These are phyloP conservation scores for Saussurea involucrata DNA, from an alignment of 129 eudicot species.

Conservation along the genomic window DNA sequence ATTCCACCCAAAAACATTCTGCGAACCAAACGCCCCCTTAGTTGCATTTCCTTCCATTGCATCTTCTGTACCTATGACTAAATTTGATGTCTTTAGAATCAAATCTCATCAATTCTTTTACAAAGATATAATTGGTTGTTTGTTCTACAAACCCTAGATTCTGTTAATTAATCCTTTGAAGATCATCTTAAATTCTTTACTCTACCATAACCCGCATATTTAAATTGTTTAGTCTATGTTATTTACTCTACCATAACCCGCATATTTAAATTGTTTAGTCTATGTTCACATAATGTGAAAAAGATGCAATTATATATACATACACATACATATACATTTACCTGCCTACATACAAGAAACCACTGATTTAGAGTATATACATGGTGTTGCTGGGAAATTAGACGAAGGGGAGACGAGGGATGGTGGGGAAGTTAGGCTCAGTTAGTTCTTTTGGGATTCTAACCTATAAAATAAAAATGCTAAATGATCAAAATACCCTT, in stretches of 20 bases:
- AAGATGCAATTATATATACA: too few relatives aligned
- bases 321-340: too few relatives aligned
- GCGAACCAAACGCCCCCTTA: conserved; percentile 35
- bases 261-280: neutral
- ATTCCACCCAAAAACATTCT: too few relatives aligned
- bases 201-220: neutral
- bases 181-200: neutral
- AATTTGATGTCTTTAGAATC: conserved; percentile 46
- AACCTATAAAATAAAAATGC: neutral
- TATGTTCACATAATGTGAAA: too few relatives aligned
- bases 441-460: neutral
- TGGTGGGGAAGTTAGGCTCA: neutral
- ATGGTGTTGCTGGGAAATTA: neutral
- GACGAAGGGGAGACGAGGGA: neutral
- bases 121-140: too few relatives aligned
- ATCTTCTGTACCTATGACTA: conserved; percentile 45
- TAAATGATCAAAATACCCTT: neutral
- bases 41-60: conserved; percentile 56
- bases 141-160: too few relatives aligned
- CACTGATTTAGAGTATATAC: neutral
- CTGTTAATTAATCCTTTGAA: too few relatives aligned
- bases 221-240: too few relatives aligned
- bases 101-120: conserved; percentile 10
- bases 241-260: too few relatives aligned
- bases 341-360: neutral